Base-by-base conservation (phyloP, 1,284 basidiomycete species). In the Irpex rosettiformis region DNA sequence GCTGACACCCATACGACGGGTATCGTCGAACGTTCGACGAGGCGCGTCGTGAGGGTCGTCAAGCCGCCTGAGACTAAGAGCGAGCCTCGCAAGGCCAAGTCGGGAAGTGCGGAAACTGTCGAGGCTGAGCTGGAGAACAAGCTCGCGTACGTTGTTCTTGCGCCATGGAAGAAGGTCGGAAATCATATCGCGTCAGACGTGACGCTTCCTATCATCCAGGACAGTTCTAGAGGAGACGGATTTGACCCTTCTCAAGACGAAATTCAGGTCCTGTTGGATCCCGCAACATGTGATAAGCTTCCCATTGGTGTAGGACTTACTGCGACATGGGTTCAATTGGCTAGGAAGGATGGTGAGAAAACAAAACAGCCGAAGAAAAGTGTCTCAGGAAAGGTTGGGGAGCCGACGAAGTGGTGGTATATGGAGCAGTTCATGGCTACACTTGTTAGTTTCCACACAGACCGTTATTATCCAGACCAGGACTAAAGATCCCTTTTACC, bases 321-420 rank as follows among this genome's bases (percentile, higher is more conserved):
- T 3, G 87, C 79, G 13, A 80, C 81, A 55, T 89, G 82, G 79
- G 78, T 88, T 2, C 85, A 89, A 69, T 70, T 88, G 45, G 80
- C 70, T 22, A 77, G 81, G 57, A 70, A 67, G 54, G 68, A 66
- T 56, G 62, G 58, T n/a, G 57, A 54, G 24, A 56, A 54, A n/a
- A 57, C 58, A 24, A 43, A 24, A 18, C 53, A 45, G 40, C 30
- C n/a, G 29, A 49, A 58, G 52, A 52, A 57, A 30, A 21, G 69
- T 59, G 58, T 60, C 37, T 62, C 65, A 43, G 70, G 70, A 6
- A 61, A 64, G 51, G 63, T 62, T 4, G 66, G 63, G n/a, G 61
- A 58, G 43, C 66, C 66, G 45, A 70, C 68, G 24, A 61, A 61
- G 53, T 68, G 59, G 40, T 72, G 71, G 71, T 72, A 72, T 54